Evolutionary conservation across 23 red algal species (phyloP), one percentile per base, ranked within the genome.

Genomic region (Chondrus crispus): DNA sequence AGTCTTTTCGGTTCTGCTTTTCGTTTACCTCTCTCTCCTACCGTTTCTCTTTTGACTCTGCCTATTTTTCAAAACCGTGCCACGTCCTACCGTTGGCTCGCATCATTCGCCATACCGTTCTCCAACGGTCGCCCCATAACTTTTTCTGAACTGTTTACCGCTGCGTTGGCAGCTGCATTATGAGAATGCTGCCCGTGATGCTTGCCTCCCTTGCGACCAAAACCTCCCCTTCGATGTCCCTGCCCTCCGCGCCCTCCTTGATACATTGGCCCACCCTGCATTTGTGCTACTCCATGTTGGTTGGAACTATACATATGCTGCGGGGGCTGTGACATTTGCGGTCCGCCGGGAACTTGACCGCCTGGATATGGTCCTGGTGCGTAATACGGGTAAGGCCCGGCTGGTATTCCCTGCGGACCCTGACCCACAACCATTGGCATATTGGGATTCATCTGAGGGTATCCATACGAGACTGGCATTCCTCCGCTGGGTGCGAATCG

Each of bases 381-480:
- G 58, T 90, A 90, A 37, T 46, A 77, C 19, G n/a, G 26, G 41
- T 90, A 90, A 37, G 68, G 72, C 7, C 64, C 68, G 26, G 87
- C 64, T 20, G 87, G 87, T 9, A 90, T 49, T 46, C 87, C 60
- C 48, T 90, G 87, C 54, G 87, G 50, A 29, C 44, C 72, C 53
- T 78, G 87, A 19, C 62, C 87, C 71, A 90, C 80, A 4, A 90
- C 87, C n/a, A 90, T 69, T 19, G 87, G 87, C 33, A 69, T 72
- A 58, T 62, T 69, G 13, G 87, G 87, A 32, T 66, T 66, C 26
- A 66, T 66, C 18, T 66, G 60, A 9, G 69, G 69, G 44, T 90
- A 90, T 1, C 87, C 87, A 30, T 90, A 90, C 2, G 87, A 90
- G 13, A 80, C 87, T 3, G 87, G 87, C n/a, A 80, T 62, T 33